A percentile compares a stretch with the other conserved stretches of the same genome.
These are phyloP conservation scores for Papiliotrema laurentii DNA, from an alignment of 1,284 basidiomycete species.

Conservation along the genomic window DNA sequence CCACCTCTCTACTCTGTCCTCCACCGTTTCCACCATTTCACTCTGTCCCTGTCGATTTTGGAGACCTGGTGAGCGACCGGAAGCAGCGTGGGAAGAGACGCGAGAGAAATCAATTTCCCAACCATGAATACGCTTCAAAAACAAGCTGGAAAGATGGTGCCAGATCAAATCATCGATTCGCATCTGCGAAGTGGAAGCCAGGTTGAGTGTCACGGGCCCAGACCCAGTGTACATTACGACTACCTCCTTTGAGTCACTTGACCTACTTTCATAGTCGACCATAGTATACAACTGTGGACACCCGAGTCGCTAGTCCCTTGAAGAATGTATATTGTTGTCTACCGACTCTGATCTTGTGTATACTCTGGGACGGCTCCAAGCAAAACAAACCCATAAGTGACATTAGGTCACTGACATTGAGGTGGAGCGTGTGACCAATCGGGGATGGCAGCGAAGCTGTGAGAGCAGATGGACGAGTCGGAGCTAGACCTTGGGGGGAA, in stretches of 20 bases:
- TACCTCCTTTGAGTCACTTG: too few relatives aligned
- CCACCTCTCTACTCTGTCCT: neutral
- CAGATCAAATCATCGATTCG: neutral
- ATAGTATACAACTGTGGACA: too few relatives aligned
- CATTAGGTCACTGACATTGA: neutral
- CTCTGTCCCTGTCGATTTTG: neutral
- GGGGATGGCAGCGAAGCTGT: conserved; percentile 1
- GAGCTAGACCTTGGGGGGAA: neutral
- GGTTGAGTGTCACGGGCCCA: neutral
- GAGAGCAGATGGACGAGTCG: conserved; percentile 3
- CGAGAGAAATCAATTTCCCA: neutral
- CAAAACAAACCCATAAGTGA: too few relatives aligned
- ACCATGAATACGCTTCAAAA: neutral
- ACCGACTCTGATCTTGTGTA: too few relatives aligned
- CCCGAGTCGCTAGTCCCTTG: too few relatives aligned
- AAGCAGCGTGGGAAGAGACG: neutral
- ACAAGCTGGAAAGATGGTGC: conserved; percentile 1
- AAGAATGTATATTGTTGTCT: too few relatives aligned
- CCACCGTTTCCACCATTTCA: neutral
- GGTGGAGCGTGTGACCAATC: neutral
- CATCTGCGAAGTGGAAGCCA: too few relatives aligned
- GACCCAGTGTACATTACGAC: too few relatives aligned
- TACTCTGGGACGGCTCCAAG: too few relatives aligned
- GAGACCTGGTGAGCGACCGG: neutral
- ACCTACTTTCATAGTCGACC: too few relatives aligned